phyloP scores from a whole-genome alignment of 768 basidiomycete species.

The Lentinula guzmanii region DNA sequence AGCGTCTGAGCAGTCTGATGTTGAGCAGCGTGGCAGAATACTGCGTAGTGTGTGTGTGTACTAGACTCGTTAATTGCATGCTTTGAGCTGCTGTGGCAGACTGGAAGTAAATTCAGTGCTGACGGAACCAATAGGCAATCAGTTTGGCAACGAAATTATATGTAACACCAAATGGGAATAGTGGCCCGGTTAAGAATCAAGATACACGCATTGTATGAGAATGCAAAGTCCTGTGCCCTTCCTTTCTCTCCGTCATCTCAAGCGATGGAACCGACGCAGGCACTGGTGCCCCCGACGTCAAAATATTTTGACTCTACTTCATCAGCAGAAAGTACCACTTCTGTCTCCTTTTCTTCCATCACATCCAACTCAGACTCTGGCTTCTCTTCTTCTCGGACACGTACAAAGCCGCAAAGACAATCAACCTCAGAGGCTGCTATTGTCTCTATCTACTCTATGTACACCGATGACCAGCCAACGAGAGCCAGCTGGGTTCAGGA shows the following conservation, averaged over 20 bases:
- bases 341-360: conserved; percentile 6
- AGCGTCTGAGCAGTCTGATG: neutral
- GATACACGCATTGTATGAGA: neutral
- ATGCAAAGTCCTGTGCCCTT: neutral
- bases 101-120: neutral
- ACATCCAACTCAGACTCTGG: conserved; percentile 23
- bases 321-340: conserved; percentile 1
- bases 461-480: conserved; percentile 48
- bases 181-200: neutral
- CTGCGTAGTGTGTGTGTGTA: neutral
- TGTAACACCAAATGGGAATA: neutral
- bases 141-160: neutral
- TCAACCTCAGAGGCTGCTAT: conserved; percentile 69
- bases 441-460: conserved; percentile 85
- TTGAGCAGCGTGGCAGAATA: neutral
- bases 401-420: conserved; percentile 24
- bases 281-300: conserved; percentile 7
- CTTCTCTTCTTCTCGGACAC: conserved; percentile 23
- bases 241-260: neutral
- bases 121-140: neutral
- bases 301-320: neutral
- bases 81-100: no score
- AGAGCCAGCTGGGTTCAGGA: conserved; percentile 43
- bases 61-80: no score
- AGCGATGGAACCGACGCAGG: neutral